Evolutionary conservation across 257 asterid species (phyloP), one percentile per base, ranked within the genome.

Genomic region (Nicotiana paniculata): DNA sequence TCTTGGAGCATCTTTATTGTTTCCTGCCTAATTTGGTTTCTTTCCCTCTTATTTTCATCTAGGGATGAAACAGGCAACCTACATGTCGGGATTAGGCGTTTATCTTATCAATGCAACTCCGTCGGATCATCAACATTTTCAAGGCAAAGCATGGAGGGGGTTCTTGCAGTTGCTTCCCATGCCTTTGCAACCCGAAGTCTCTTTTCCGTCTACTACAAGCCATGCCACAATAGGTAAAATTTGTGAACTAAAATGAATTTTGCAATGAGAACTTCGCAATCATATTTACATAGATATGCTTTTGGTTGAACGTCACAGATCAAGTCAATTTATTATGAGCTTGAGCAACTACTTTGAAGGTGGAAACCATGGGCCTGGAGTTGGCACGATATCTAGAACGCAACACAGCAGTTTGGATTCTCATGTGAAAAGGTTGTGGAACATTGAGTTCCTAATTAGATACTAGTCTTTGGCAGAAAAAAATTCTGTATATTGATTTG

Each of bases 21-120:
- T 33, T 46, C 61, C 1, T 15, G 51, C 66, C 46, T 77, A 78
- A 5, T 37, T 75, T 30, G 70, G 39, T 33, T 62, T 48, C 21
- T 12, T 7, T 43, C 53, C 33, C 32, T 13, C 17, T 58, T 37
- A 61, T 67, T 66, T 69, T 46, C 54, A 3, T 30, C 6, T 15
- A 83, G 83, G 66, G 83, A 82, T 43, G 86, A 69, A 33, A 68
- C 81, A 18, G 81, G 77, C 11, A 15, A 83, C 58, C 55, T 83
- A 53, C 18, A 15, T 79, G 81, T 83, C 61, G 83, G 86, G 75
- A 57, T 83, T 48, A 83, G 78, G 46, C 86, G 59, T 69, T 69
- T 57, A 46, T n/a, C 75, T 69, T 1, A 9, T 61, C 67, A 48
- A 33, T 12, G 10, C 17, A 55, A 77, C 30, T 58, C 72, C 6